These are phyloP conservation scores for Trichoderma arundinaceum DNA, from an alignment of 2,329 filamentous ascomycete species.

Conservation along the genomic window DNA sequence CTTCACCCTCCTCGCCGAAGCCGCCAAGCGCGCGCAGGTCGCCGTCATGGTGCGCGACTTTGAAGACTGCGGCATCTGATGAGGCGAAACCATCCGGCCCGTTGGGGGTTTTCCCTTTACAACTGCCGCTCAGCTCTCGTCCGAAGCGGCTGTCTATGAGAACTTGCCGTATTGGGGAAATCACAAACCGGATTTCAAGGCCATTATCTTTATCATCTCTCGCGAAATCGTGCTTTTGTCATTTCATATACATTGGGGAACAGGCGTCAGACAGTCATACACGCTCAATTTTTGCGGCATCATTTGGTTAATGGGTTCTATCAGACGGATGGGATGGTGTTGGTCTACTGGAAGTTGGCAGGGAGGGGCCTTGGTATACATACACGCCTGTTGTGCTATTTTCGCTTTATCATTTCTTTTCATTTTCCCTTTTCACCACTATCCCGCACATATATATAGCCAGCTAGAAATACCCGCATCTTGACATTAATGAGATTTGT, in stretches of 20 bases:
- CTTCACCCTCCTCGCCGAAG: slow-evolving; percentile 87
- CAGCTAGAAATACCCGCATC: slow-evolving; percentile 24
- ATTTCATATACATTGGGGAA: slow-evolving; percentile 3
- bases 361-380: background rate
- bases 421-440: background rate
- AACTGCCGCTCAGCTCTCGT: too few species aligned
- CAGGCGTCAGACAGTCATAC: slow-evolving; percentile 1
- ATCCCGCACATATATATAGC: slow-evolving; percentile 11
- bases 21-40: slow-evolving; percentile 90
- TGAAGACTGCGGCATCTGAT: slow-evolving; percentile 67
- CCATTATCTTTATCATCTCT: background rate
- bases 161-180: background rate
- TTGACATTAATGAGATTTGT: slow-evolving; percentile 13
- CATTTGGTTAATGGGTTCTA: background rate
- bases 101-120: background rate
- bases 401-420: background rate
- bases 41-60: slow-evolving; percentile 87
- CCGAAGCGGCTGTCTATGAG: too few species aligned
- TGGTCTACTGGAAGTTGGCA: slow-evolving; percentile 1
- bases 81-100: slow-evolving; percentile 36
- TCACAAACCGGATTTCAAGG: too few species aligned
- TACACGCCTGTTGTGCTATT: background rate
- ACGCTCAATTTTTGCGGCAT: background rate
- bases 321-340: slow-evolving; percentile 7
- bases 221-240: background rate